Evolutionary conservation across 2,329 filamentous ascomycete species (phyloP), one percentile per base, ranked within the genome.

Genomic region (Claviceps monticola): DNA sequence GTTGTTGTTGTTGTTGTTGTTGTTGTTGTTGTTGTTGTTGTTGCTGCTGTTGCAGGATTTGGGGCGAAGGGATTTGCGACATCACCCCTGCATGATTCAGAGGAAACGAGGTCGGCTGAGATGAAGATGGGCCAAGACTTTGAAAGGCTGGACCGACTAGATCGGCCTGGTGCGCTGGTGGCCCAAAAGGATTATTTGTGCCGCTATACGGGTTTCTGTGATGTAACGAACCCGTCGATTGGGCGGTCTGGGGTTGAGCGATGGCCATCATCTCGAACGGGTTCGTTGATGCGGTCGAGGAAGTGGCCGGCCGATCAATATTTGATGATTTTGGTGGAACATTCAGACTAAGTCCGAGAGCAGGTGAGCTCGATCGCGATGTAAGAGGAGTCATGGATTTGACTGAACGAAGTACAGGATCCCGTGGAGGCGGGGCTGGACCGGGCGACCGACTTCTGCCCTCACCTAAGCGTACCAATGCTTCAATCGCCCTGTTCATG

Each of bases 401-500:
- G 37, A 75, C 74, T 13, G 68, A 62, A n/a, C 74, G 71, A 36
- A 74, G 61, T 39, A 66, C 71, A 39, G 68, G 70, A 51, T 76
- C 73, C 42, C 73, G 71, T 52, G 74, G 72, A 6, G 71, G 61
- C 16, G 60, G 55, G 17, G 53, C 66, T 55, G 57, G 68, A 23
- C 58, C 61, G 23, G 69, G 66, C 37, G 69, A 67, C 51, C 62
- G 61, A 51, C 74, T 74, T 54, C 68, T 70, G 36, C 80, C 82
- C 62, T 95, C 89, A 26, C 90, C 91, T 41, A 96, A 69, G 58
- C 88, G 79, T 52, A 93, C 80, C 61, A 98, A 69, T 17, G 88
- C 80, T 66, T 97, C 91, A 45, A 97, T 81, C 0, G 91, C 82
- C 65, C 81, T 84, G 59, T 96, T 88, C 53, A 98, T 64, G 62